Conservation (phyloP, 345 rosid species). For the Salix brachista region DNA sequence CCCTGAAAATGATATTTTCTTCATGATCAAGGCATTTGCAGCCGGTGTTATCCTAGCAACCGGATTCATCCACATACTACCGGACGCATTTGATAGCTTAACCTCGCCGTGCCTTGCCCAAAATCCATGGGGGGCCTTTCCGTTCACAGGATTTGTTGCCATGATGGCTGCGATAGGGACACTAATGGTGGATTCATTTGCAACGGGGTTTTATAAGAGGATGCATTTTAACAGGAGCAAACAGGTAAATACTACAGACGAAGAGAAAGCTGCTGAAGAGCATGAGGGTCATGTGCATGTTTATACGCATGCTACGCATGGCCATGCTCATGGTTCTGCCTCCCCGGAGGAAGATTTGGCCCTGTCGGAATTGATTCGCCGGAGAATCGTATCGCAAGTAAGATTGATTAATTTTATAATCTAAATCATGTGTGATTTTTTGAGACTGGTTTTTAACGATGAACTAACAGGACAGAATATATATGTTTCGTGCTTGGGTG, state of each 20-base stretch:
- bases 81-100: slow-evolving; percentile 51
- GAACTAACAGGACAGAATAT: neutral
- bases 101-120: slow-evolving; percentile 46
- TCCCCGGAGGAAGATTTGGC: slow-evolving; percentile 11
- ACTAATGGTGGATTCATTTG: slow-evolving; percentile 50
- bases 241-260: slow-evolving; percentile 28
- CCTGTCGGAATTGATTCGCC: slow-evolving; percentile 37
- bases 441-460: no score
- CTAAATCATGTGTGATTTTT: neutral
- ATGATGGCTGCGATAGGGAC: slow-evolving; percentile 59
- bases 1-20: slow-evolving; percentile 55
- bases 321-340: slow-evolving; percentile 57
- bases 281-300: slow-evolving; percentile 55
- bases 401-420: neutral
- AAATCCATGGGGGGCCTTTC: slow-evolving; percentile 52
- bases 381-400: slow-evolving; percentile 50
- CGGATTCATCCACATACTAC: slow-evolving; percentile 60
- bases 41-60: slow-evolving; percentile 67
- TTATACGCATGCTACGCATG: slow-evolving; percentile 60
- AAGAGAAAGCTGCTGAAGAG: slow-evolving; percentile 21
- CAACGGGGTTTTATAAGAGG: slow-evolving; percentile 43
- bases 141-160: slow-evolving; percentile 53
- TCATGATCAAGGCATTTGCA: slow-evolving; percentile 59
- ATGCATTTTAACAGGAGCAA: slow-evolving; percentile 31
- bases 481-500: neutral